Base-by-base conservation (phyloP, 805 yeast genomes). In the Debaryomyces hansenii region DNA sequence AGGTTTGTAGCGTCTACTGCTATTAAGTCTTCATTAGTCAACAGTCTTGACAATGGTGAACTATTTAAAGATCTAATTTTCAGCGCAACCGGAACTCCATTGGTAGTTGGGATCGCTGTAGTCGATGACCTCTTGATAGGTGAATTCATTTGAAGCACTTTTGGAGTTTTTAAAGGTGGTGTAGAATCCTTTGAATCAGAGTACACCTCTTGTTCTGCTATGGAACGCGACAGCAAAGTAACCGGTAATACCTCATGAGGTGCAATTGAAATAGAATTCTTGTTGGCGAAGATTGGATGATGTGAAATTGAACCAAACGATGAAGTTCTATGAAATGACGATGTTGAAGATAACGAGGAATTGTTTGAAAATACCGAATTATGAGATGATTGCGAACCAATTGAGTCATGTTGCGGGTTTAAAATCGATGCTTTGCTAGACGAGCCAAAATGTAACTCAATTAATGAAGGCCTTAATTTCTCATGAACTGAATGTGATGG, bases 321-420 rank as follows among this genome's bases (percentile, higher is more conserved):
- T 32, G 65, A 60, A 6, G 58, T 51, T 42, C 71, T 46, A 31
- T 57, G 58, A 24, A 49, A 49, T 14, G 70, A 62, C 15, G 63
- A 53, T 2, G 62, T 48, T 11, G 72, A 64, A n/a, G 68, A 62
- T 3, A 70, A 41, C 35, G 71, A 64, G 12, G 70, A 68, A 41
- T 69, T 62, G 46, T 61, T 66, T 14, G 74, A 67, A 47, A 71
- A 70, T 5, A 71, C 49, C 10, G 74, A 69, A 20, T 57, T 54
- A 14, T 58, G 48, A 20, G 69, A 59, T 4, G 66, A 51, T 14
- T 51, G 61, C 6, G 68, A 62, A 12, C 63, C 63, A 20, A 64
- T 57, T 8, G 68, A 61, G 40, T 61, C 66, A 31, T 31, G 34
- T 14, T 31, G 34, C 6, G 34, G 34, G 31, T 37, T 40, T 40